Evolutionary conservation across 179 eudicot genomes (phyloP), one percentile per base, ranked within the genome.

Genomic region (Nepenthes alata): DNA sequence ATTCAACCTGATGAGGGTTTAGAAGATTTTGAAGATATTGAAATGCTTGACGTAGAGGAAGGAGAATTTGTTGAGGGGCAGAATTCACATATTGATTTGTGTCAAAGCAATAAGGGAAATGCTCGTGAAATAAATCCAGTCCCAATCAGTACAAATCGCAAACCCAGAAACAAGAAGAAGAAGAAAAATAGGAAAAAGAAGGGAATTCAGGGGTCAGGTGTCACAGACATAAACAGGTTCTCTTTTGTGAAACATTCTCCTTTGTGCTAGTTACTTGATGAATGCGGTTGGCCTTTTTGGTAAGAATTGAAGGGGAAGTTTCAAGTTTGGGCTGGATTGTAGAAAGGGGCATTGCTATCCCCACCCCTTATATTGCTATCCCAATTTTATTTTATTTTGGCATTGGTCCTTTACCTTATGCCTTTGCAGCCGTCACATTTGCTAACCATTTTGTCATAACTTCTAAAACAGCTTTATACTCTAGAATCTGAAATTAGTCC

Each of bases 1-100:
- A 67, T 86, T 45, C 74, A 78, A 12, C 86, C 80, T 34, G 91
- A 77, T 62, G 77, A 68, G 41, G 70, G 70, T 59, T 54, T 75
- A 37, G 95, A 77, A 44, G 85, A 77, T 75, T 67, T 55, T 57
- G 75, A 78, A 8, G 95, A 89, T 76, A 81, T 74, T 49, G 86
- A 84, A 60, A 88, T 88, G 98, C 69, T 82, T 74, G 98, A 88
- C 70, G 72, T 84, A 5, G 96, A 91, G 74, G 96, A 91, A 62
- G 96, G 91, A 36, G 96, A 86, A 77, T 67, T 86, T 55, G 74
- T 79, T 47, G 95, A 79, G 12, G 62, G 60, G 49, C 68, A 66
- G 64, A 64, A 58, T 51, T 69, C 60, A 47, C 57, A 52, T 44
- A 47, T 35, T 67, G 72, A 70, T 52, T 61, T 53, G 55, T 69